Evolutionary conservation across 768 basidiomycete species (phyloP).

Genomic region (Mycena floridula): DNA sequence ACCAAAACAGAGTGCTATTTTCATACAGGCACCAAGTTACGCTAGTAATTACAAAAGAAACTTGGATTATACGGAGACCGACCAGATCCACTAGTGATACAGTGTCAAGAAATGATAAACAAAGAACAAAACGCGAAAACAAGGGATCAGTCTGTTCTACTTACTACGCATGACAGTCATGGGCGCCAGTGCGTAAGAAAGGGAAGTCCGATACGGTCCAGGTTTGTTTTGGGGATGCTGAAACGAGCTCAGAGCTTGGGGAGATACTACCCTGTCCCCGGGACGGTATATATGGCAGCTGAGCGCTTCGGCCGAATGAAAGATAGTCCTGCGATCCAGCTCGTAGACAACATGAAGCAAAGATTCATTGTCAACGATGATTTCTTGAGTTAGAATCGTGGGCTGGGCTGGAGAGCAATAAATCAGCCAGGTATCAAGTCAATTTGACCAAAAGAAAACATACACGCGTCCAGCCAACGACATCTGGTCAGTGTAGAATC

Average conservation of each 20-base stretch:
- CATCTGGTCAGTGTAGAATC: slow-evolving; percentile 62
- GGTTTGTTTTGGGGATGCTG: neutral
- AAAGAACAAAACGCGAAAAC: neutral
- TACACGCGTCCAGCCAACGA: slow-evolving; percentile 66
- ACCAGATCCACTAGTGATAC: neutral
- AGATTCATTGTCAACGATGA: slow-evolving; percentile 57
- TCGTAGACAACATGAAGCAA: slow-evolving; percentile 64
- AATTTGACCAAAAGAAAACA: slow-evolving; percentile 22
- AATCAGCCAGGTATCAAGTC: slow-evolving; percentile 23
- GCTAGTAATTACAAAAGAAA: too few relatives aligned
- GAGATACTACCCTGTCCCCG: neutral
- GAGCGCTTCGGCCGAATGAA: slow-evolving; percentile 58
- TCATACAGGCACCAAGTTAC: too few relatives aligned
- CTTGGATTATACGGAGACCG: neutral
- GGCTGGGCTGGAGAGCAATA: slow-evolving; percentile 37
- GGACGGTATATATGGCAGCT: slow-evolving; percentile 35
- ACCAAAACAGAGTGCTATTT: too few relatives aligned
- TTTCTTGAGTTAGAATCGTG: slow-evolving; percentile 63
- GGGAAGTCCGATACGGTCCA: neutral
- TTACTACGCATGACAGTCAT: neutral
- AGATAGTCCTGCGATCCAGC: slow-evolving; percentile 50
- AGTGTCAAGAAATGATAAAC: neutral
- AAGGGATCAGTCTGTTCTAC: neutral
- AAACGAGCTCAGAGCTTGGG: neutral
- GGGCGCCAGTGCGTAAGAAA: neutral